These are phyloP conservation scores for Cryptococcus amylolentus DNA, from an alignment of 1,284 basidiomycete species.

Conservation along the genomic window DNA sequence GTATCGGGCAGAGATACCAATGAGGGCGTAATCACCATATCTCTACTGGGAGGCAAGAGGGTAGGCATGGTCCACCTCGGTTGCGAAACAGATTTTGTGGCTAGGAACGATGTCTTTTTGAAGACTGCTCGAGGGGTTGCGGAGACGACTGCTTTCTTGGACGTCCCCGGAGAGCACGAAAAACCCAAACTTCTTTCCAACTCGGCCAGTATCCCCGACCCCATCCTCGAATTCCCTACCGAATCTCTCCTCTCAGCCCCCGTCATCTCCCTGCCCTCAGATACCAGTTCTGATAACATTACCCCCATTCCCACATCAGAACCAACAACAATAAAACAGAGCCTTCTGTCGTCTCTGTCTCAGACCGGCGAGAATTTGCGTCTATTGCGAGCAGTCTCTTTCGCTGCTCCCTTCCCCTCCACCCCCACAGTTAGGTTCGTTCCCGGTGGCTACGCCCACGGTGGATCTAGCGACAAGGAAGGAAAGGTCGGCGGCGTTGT, in stretches of 20 bases:
- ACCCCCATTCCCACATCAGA: slow-evolving; percentile 27
- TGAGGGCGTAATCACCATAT: slow-evolving; percentile 75
- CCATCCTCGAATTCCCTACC: slow-evolving; percentile 49
- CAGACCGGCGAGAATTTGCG: slow-evolving; percentile 88
- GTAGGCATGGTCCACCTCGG: slow-evolving; percentile 88
- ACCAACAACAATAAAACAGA: slow-evolving; percentile 61
- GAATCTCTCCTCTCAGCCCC: slow-evolving; percentile 65
- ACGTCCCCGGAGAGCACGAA: slow-evolving; percentile 49
- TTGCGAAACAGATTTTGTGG: slow-evolving; percentile 97
- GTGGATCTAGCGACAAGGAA: slow-evolving; percentile 54
- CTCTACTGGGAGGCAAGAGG: slow-evolving; percentile 64
- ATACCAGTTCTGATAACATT: slow-evolving; percentile 20
- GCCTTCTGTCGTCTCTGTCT: slow-evolving; percentile 74
- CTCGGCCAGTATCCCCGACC: slow-evolving; percentile 31
- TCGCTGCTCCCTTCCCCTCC: slow-evolving; percentile 61
- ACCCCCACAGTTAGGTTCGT: slow-evolving; percentile 57
- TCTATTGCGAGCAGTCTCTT: slow-evolving; percentile 67
- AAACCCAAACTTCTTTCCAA: slow-evolving; percentile 33
- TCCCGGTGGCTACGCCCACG: slow-evolving; percentile 77
- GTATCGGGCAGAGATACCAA: slow-evolving; percentile 67
- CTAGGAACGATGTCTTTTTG: slow-evolving; percentile 77
- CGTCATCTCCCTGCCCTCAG: slow-evolving; percentile 57
- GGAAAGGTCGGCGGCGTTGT: slow-evolving; percentile 71
- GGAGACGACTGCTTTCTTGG: slow-evolving; percentile 79
- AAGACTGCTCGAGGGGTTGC: slow-evolving; percentile 75